Evolutionary conservation across 441 rosid species (phyloP).

Genomic region (Pelargonium australe): DNA sequence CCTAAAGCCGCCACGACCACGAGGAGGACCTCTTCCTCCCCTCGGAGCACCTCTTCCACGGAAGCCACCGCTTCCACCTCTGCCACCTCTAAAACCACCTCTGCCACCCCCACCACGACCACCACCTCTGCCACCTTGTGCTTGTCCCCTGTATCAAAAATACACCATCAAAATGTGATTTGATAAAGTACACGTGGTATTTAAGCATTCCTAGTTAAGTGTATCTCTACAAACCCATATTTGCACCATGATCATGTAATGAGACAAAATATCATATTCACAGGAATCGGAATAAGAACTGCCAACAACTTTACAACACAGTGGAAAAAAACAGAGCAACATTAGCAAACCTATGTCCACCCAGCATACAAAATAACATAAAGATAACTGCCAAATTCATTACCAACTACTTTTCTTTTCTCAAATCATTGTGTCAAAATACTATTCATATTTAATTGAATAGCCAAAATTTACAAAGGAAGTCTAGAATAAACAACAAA

Average conservation of each 20-base stretch:
- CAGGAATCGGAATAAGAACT: too few relatives aligned
- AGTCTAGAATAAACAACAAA: too few relatives aligned
- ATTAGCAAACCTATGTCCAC: not conserved
- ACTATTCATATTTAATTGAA: not conserved
- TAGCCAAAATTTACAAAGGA: not conserved
- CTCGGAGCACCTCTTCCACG: slow-evolving; percentile 80
- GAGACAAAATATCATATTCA: too few relatives aligned
- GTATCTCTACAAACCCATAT: not conserved
- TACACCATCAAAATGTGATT: not conserved
- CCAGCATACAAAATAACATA: not conserved
- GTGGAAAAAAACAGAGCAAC: too few relatives aligned
- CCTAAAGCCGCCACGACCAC: slow-evolving; percentile 70
- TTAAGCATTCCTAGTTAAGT: not conserved
- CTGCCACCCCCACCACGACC: slow-evolving; percentile 10
- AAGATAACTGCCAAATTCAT: not conserved
- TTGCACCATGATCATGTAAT: not conserved
- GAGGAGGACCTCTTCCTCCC: slow-evolving; percentile 59
- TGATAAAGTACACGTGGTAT: not conserved
- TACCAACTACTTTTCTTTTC: not conserved
- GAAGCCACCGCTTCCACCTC: slow-evolving; percentile 37
- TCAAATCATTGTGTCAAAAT: not conserved
- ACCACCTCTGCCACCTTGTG: slow-evolving; percentile 19
- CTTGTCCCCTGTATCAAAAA: slow-evolving; percentile 19
- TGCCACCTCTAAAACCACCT: slow-evolving; percentile 26
- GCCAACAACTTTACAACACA: too few relatives aligned